Evolutionary conservation across 768 basidiomycete genomes (phyloP).

Genomic region (Psilocybe sp.): DNA sequence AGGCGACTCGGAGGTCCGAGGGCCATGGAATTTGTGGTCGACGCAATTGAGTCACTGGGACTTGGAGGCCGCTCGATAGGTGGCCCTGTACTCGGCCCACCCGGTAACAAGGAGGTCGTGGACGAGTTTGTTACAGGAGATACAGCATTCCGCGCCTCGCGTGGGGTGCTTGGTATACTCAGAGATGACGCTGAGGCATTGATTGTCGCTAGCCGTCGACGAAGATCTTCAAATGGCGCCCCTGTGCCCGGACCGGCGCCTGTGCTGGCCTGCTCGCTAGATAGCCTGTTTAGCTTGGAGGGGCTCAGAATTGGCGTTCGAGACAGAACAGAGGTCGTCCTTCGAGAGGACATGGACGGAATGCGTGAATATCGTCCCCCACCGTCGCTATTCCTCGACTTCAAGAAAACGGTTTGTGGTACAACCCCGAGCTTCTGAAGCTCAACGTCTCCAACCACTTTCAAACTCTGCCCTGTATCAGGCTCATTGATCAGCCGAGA

Average conservation of each 20-base stretch:
- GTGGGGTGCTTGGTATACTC: slow-evolving; percentile 36
- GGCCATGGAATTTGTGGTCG: slow-evolving; percentile 63
- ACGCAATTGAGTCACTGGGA: slow-evolving; percentile 81
- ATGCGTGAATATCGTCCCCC: slow-evolving; percentile 37
- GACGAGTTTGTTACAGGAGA: slow-evolving; percentile 35
- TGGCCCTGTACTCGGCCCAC: slow-evolving; percentile 1
- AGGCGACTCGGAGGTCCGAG: slow-evolving; percentile 58
- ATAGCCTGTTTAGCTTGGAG: slow-evolving; percentile 41
- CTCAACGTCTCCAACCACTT: slow-evolving; percentile 65
- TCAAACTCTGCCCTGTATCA: slow-evolving; percentile 62
- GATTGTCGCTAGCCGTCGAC: slow-evolving; percentile 69
- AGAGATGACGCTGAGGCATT: slow-evolving; percentile 72
- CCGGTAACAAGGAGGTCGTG: slow-evolving; percentile 25
- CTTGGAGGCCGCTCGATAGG: slow-evolving; percentile 62
- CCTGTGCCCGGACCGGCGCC: slow-evolving; percentile 23
- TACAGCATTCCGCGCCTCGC: slow-evolving; percentile 42
- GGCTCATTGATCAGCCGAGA: slow-evolving; percentile 61
- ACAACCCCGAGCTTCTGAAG: slow-evolving; percentile 87
- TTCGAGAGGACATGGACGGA: slow-evolving; percentile 34
- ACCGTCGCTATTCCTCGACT: slow-evolving; percentile 43
- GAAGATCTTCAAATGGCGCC: slow-evolving; percentile 75
- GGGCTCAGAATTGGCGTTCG: slow-evolving; percentile 49
- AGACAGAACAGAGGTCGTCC: slow-evolving; percentile 26
- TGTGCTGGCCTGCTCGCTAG: slow-evolving; percentile 44
- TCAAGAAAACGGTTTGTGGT: slow-evolving; percentile 89